Base-by-base conservation (phyloP, 2,329 filamentous ascomycete genomes). In the Cladosporium sp. region DNA sequence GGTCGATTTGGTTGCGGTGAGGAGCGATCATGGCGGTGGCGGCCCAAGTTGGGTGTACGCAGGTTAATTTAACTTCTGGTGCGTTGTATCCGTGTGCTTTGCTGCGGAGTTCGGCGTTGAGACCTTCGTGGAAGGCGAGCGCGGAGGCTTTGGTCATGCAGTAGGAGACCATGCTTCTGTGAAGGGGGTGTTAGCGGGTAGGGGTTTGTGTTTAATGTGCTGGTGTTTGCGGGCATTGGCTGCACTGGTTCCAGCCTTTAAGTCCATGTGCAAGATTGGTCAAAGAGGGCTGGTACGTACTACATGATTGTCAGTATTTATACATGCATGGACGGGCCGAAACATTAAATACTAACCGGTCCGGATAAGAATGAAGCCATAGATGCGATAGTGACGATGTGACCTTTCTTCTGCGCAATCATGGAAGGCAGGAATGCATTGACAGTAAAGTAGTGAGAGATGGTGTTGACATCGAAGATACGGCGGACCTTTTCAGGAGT, bases 321-420 rank as follows among this genome's bases (percentile, higher is more conserved):
- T 21, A 24, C n/a, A 12, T 12, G n/a, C 41, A 24, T 47, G 41
- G n/a, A 21, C n/a, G 36, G 41, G 12, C 49, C 18, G 4, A 14
- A 26, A 47, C 5, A 28, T 18, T 10, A 21, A 47, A 3, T 15
- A 63, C 60, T 63, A 8, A 63, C 60, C 61, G 61, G 51, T 18
- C 34, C 61, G 8, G 61, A 44, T 18, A 84, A 66, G 70, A 83
- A 86, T 41, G 81, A 83, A 11, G 84, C 84, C 71, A 83, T 78
- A 66, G 82, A 85, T 2, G 86, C 85, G 15, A 88, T 79, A 0
- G 84, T 86, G 12, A 88, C 78, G 34, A 88, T 78, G 68, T 87
- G 85, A 2, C 86, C 86, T 69, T 85, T 84, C 69, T 85, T 82
- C 21, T 76, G 74, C 54, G 72, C 71, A 26, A 85, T 71, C 84